Conservation (phyloP, 805 yeast species). For the Alloascoidea africana region DNA sequence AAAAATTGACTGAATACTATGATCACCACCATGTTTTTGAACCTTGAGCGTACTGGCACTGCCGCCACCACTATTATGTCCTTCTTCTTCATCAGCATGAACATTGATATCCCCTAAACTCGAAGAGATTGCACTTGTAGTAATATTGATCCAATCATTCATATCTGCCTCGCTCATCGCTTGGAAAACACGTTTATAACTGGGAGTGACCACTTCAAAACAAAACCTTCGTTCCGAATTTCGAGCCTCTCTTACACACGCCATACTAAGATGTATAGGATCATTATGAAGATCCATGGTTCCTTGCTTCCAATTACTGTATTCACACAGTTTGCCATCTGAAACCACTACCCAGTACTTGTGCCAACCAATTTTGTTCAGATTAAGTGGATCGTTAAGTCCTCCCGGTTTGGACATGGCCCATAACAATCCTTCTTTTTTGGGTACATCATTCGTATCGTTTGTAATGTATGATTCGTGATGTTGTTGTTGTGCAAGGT, state of each 20-base stretch:
- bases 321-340: conserved; percentile 56
- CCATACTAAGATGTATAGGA: conserved; percentile 58
- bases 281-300: conserved; percentile 34
- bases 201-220: conserved; percentile 63
- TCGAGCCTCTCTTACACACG: conserved; percentile 36
- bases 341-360: conserved; percentile 73
- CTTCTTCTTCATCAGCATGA: conserved; percentile 2
- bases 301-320: conserved; percentile 69
- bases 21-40: too few species aligned
- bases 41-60: too few species aligned
- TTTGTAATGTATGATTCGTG: neutral
- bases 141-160: conserved; percentile 49
- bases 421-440: conserved; percentile 29
- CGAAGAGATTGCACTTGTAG: conserved; percentile 36
- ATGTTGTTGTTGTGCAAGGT: neutral
- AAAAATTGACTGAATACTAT: neutral
- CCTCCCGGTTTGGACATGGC: conserved; percentile 24
- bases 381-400: conserved; percentile 16
- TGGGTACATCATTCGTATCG: too few species aligned
- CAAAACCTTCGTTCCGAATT: conserved; percentile 33
- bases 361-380: conserved; percentile 46
- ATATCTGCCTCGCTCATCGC: conserved; percentile 56
- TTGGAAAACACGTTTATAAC: conserved; percentile 61
- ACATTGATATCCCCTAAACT: conserved; percentile 20
- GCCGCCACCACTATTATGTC: too few species aligned